Base-by-base conservation (phyloP, 2,329 filamentous ascomycete species). In the Hirsutella rhossiliensis region DNA sequence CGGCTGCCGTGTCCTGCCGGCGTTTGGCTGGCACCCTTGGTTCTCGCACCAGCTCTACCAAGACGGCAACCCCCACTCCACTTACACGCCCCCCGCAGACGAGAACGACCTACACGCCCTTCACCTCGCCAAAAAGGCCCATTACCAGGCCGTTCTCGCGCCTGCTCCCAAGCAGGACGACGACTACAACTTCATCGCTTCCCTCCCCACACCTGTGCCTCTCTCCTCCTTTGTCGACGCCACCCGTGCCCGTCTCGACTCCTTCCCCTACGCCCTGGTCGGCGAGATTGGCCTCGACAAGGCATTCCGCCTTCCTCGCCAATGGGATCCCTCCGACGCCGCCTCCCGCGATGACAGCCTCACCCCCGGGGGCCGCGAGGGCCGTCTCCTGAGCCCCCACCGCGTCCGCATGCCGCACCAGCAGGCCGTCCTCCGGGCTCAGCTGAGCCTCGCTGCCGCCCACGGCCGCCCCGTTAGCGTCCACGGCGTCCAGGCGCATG, bases 21-120 rank as follows among this genome's bases (percentile, higher is more conserved):
- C 80, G n/a, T 90, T 89, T 62, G 86, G 86, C 18, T 89, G 85
- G 84, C 86, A 92, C 58, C 86, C 86, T 1, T 92, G 86, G 86
- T 90, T 89, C 61, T 83, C 84, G 1, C 71, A 90, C 59, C 80
- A 86, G 50, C 72, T 92, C 54, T 87, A 80, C 56, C 74, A 81
- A 54, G 78, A 86, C 58, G 60, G 57, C 18, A 57, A 56, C 32
- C 28, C 57, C 28, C 53, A 55, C 40, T 56, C 60, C 29, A 68
- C 65, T 0, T 71, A 65, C 46, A 58, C 61, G 43, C 51, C 55
- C 2, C 44, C 48, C 32, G 11, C 17, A 7, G 17, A 58, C 50
- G 45, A 55, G 43, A 28, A 44, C 18, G 43, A 40, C 15, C 29
- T 56, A 40, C 45, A 56, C 45, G 34, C 47, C 43, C 40, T 47